Percentiles rank a stretch among this genome's conserved stretches.
These are phyloP conservation scores for Conticribra weissflogii DNA, from an alignment of 108 stramenopile genomes.

Conservation along the genomic window DNA sequence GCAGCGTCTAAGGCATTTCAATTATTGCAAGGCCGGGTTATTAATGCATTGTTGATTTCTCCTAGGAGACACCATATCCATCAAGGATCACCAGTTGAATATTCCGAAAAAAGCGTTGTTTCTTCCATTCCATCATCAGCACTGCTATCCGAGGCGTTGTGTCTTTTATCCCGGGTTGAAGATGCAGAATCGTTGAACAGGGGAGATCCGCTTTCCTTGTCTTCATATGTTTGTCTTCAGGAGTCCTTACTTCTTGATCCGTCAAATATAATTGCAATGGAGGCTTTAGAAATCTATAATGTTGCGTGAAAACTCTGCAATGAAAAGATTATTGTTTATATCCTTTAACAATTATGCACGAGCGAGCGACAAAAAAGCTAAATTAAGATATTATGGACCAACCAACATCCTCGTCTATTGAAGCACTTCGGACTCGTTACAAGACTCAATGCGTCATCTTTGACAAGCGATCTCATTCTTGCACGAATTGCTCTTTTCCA, in stretches of 20 bases:
- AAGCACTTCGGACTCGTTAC: too few relatives aligned
- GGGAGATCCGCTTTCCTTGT: conserved; percentile 6
- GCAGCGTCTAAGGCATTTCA: conserved; percentile 29
- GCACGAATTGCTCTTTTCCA: too few relatives aligned
- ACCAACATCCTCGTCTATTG: too few relatives aligned
- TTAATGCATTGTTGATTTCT: conserved; percentile 32
- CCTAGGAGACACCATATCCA: conserved; percentile 9
- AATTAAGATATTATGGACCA: too few relatives aligned
- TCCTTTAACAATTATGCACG: too few relatives aligned
- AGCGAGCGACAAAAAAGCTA: too few relatives aligned
- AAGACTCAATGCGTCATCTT: too few relatives aligned
- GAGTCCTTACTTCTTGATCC: conserved; percentile 26
- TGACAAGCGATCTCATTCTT: too few relatives aligned
- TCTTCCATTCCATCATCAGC: conserved; percentile 29
- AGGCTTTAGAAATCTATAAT: too few relatives aligned
- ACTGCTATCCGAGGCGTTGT: conserved; percentile 36
- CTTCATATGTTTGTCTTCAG: conserved; percentile 5
- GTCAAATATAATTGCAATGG: conserved; percentile 24
- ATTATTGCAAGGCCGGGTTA: conserved; percentile 25
- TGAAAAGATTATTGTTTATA: too few relatives aligned
- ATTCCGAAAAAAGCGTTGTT: conserved; percentile 33
- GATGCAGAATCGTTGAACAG: conserved; percentile 10
- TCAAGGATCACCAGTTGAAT: conserved; percentile 27
- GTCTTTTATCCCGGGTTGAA: conserved; percentile 30
- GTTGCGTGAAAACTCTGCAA: too few relatives aligned